These are phyloP conservation scores for Entomortierella chlamydospora DNA, from an alignment of 192 early-diverging fungal genomes.

Conservation along the genomic window DNA sequence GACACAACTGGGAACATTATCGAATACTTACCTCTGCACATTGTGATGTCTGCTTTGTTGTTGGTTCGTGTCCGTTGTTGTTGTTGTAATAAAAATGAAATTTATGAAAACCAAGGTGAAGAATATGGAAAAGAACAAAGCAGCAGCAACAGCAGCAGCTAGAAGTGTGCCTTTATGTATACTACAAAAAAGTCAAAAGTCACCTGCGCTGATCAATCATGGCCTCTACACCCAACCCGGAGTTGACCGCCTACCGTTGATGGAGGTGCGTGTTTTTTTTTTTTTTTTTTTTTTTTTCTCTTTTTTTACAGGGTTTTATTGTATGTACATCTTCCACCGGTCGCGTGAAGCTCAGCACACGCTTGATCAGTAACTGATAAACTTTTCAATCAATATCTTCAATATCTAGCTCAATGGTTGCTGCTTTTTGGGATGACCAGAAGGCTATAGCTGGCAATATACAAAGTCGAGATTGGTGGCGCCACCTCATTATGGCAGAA, in stretches of 20 bases:
- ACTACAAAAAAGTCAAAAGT: no score
- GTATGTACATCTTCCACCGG: background rate
- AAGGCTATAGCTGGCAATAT: background rate
- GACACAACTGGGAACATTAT: background rate
- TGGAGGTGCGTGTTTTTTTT: no score
- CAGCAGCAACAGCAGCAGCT: no score
- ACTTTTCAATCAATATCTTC: background rate
- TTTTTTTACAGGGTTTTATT: background rate
- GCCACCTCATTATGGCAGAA: background rate
- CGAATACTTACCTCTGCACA: background rate
- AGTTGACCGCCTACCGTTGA: background rate
- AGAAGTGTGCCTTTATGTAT: no score
- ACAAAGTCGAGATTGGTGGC: background rate
- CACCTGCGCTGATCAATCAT: no score
- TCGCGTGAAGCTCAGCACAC: background rate
- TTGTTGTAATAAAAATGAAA: background rate
- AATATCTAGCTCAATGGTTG: background rate
- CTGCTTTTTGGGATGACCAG: conserved; percentile 1
- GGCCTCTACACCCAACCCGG: no score
- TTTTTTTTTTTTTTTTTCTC: background rate
- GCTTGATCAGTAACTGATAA: background rate
- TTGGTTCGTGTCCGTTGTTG: background rate
- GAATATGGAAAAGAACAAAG: no score
- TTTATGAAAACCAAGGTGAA: background rate
- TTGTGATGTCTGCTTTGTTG: background rate